A percentile compares a stretch with the other conserved stretches of the same genome.
Conservation (phyloP, 345 rosid species). For the Eucalyptus erythrocorys region DNA sequence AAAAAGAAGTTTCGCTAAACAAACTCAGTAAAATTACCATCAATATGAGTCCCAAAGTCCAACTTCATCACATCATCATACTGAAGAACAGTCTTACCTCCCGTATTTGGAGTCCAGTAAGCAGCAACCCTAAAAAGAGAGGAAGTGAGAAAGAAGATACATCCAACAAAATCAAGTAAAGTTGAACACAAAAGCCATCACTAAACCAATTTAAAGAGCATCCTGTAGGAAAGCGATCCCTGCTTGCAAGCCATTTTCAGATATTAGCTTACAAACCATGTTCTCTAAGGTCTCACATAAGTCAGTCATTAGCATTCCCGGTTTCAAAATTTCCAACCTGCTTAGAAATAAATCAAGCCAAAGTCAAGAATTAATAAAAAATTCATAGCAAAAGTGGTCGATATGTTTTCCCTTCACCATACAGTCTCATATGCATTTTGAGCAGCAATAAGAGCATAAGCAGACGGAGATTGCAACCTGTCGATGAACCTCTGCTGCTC, state of each 20-base stretch:
- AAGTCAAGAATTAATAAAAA: not conserved
- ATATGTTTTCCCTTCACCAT: not conserved
- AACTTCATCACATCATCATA: slow-evolving; percentile 94
- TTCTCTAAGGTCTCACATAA: slow-evolving; percentile 86
- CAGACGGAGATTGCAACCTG: slow-evolving; percentile 35
- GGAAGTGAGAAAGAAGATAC: not conserved
- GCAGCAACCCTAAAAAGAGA: slow-evolving; percentile 75
- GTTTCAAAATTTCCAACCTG: slow-evolving; percentile 80
- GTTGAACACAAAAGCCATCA: not conserved
- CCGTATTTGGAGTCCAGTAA: slow-evolving; percentile 95
- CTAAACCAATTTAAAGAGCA: slow-evolving; percentile 83
- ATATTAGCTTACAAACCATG: slow-evolving; percentile 78
- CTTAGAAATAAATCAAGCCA: not conserved
- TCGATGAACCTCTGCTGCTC: slow-evolving; percentile 98
- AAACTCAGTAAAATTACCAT: slow-evolving; percentile 33
- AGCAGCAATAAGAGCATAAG: not conserved
- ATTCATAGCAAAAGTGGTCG: not conserved
- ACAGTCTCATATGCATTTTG: not conserved
- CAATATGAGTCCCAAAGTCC: slow-evolving; percentile 97
- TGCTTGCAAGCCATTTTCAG: slow-evolving; percentile 89
- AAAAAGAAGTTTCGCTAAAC: not conserved
- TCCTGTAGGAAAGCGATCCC: slow-evolving; percentile 98
- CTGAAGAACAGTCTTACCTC: slow-evolving; percentile 94
- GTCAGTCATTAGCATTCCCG: slow-evolving; percentile 94
- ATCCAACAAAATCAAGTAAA: not conserved